Base-by-base conservation (phyloP, 2,329 filamentous ascomycete genomes). In the Fusarium euwallaceae region DNA sequence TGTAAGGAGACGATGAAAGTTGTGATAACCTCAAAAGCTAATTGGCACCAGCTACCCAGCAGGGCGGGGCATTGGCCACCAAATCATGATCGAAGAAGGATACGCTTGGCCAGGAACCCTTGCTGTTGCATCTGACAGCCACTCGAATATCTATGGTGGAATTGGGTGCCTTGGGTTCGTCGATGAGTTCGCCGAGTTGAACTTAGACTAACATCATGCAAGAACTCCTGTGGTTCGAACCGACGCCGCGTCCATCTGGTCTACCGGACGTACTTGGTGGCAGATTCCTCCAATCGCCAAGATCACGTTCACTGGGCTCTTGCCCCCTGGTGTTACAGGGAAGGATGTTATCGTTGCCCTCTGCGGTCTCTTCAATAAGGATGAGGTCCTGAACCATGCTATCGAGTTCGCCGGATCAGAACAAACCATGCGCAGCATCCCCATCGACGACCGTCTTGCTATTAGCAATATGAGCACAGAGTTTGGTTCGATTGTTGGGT, bases 311-410 rank as follows among this genome's bases (percentile, higher is more conserved):
- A 94, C 89, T 0, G 95, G 95, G 8, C 83, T 90, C 1, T 85
- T 98, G 8, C 95, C 94, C 0, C 85, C 86, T 1, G 95, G 95
- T 12, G 95, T 98, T 1, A 95, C 93, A 0, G 96, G 95, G 34
- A 98, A 99, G 83, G 97, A 98, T 82, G 93, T 98, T 14, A 98
- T 98, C 75, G 90, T 98, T 29, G 94, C 95, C 1, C 88, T 98
- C 1, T 97, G 94, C 76, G 94, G 93, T 1, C 84, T 98, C 0
- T 97, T 98, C 86, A 93, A 94, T 83, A 91, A 93, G 64, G 93
- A 95, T 76, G 94, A 98, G 53, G 96, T 98, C 0, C 87, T 98
- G 16, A 98, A 98, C 84, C 95, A 98, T 80, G 91, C 91, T 6
- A 92, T 98, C 70, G 96, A 98, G 80, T 98, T 98, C 79, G 91